Evolutionary conservation across 768 basidiomycete genomes (phyloP), one percentile per base, ranked within the genome.

Genomic region (Leccinum pellstonianum): DNA sequence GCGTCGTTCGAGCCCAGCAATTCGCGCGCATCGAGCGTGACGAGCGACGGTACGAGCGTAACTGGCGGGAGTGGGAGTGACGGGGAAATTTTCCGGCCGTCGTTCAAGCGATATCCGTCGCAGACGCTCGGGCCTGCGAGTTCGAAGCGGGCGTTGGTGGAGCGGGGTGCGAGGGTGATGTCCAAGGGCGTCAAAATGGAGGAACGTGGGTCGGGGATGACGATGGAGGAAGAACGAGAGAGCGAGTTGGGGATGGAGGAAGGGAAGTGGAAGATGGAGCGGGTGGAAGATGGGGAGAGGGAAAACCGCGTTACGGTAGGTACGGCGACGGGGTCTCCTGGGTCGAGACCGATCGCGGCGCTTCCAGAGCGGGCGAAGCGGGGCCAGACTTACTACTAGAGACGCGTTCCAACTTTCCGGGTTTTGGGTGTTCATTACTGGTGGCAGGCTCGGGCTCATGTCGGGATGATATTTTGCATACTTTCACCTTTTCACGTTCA

Each of bases 81-180:
- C 5, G 61, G 70, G 4, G 72, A 75, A 41, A 54, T 66, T n/a
- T 55, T 67, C 38, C 69, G 90, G 2, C 90, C 90, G 11, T 79
- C 84, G 29, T 90, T 89, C 68, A 92, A 92, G 77, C 77, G 90
- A 49, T 70, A 88, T 38, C 84, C 90, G 2, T 88, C 86, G 51
- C 87, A 88, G 74, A 87, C 87, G 10, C 73, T 91, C n/a, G 88
- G 80, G 1, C 86, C 87, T 2, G 75, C 75, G 37, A 78, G 78
- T 61, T 62, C 80, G 52, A 91, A 91, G 70, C 75, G 85, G 54
- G 77, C 77, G 55, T 66, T 79, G 67, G 70, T 85, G 11, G 68
- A 75, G 55, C 71, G 74, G 11, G 49, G 58, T 8, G 62, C 25
- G 19, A 14, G 23, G 47, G 21, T 48, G 19, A 23, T 21, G 11